Evolutionary conservation across 2,329 filamentous ascomycete species (phyloP).

Genomic region (Phaeosphaeriaceae sp.): DNA sequence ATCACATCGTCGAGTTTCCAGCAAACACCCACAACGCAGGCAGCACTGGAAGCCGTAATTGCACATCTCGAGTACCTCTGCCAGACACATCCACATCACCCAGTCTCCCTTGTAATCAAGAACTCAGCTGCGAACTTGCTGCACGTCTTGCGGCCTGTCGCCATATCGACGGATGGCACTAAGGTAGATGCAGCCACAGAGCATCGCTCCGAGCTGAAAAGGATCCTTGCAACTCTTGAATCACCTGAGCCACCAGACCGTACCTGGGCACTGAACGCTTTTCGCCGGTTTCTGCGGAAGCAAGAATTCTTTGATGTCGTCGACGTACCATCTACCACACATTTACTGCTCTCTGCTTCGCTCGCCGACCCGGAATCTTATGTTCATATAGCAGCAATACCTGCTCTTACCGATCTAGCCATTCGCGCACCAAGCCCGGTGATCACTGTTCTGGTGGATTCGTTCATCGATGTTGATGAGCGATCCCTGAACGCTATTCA

Average conservation of each 20-base stretch:
- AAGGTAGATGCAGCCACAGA: conserved; percentile 58
- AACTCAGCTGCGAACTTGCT: conserved; percentile 49
- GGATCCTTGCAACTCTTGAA: conserved; percentile 34
- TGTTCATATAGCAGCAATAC: conserved; percentile 72
- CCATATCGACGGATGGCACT: conserved; percentile 51
- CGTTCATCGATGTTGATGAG: conserved; percentile 70
- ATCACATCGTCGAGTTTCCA: conserved; percentile 44
- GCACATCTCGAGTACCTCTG: conserved; percentile 33
- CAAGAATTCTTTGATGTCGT: conserved; percentile 61
- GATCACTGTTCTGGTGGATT: conserved; percentile 68
- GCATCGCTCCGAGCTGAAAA: conserved; percentile 30
- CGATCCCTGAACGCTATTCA: conserved; percentile 28
- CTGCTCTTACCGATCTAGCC: conserved; percentile 68
- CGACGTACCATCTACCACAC: conserved; percentile 70
- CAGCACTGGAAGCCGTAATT: conserved; percentile 13
- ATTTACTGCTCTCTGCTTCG: conserved; percentile 69
- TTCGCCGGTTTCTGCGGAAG: conserved; percentile 58
- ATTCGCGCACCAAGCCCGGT: conserved; percentile 68
- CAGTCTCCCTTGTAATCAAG: conserved; percentile 24
- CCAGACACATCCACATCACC: conserved; percentile 8
- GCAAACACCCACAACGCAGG: conserved; percentile 30
- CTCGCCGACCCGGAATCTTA: conserved; percentile 74
- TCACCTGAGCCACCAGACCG: conserved; percentile 47
- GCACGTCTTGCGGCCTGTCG: conserved; percentile 62
- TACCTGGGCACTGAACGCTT: conserved; percentile 42